Conservation (phyloP, 805 yeast genomes). For the Kazachstania martiniae region DNA sequence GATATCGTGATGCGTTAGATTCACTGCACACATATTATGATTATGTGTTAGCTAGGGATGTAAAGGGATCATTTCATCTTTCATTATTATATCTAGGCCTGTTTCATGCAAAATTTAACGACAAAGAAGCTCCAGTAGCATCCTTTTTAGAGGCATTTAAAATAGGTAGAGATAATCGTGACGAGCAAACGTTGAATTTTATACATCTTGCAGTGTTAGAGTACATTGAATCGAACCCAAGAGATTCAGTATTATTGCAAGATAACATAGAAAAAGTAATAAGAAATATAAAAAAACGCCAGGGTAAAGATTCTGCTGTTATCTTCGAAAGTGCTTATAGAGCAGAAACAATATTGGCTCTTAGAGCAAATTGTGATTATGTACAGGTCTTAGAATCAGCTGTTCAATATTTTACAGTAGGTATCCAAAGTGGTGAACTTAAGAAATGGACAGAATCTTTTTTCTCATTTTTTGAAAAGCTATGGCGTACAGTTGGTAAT, state of each 20-base stretch:
- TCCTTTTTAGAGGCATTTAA: conserved; percentile 81
- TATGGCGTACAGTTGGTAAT: conserved; percentile 18
- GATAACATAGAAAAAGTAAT: conserved; percentile 56
- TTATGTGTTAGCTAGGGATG: conserved; percentile 58
- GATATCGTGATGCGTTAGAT: conserved; percentile 33
- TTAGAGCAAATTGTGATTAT: conserved; percentile 41
- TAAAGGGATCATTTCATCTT: conserved; percentile 60
- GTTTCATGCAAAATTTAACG: conserved; percentile 57
- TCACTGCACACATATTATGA: conserved; percentile 56
- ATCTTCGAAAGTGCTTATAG: conserved; percentile 49
- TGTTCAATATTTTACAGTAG: conserved; percentile 43
- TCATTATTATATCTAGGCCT: conserved; percentile 66
- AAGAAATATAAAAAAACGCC: conserved; percentile 35
- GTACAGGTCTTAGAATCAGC: conserved; percentile 42
- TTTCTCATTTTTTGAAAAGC: conserved; percentile 2
- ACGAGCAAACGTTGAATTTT: conserved; percentile 58
- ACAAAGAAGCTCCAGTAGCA: conserved; percentile 56
- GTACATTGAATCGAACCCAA: conserved; percentile 59
- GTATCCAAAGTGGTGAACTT: conserved; percentile 34
- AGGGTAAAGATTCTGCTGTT: conserved; percentile 19
- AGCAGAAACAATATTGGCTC: conserved; percentile 46
- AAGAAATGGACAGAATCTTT: conserved; percentile 1
- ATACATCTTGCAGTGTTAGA: conserved; percentile 65
- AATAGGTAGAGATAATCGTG: conserved; percentile 80
- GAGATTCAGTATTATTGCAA: conserved; percentile 38